Evolutionary conservation across 1,284 basidiomycete genomes (phyloP).

Genomic region (Ustilago nuda): DNA sequence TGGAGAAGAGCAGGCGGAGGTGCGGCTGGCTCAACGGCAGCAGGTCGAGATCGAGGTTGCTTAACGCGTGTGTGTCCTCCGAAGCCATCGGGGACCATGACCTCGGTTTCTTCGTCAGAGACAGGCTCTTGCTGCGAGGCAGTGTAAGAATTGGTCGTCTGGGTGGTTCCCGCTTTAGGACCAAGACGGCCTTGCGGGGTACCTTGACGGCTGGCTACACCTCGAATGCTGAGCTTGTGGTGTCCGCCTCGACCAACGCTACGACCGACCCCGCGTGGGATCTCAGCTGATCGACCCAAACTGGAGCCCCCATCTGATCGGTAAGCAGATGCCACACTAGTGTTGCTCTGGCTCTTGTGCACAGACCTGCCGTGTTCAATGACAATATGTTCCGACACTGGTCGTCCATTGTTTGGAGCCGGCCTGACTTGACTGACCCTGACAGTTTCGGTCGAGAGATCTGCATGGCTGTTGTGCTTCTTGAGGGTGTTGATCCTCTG

Average conservation of each 20-base stretch:
- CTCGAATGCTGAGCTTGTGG: constrained; percentile 25
- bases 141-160: neutral
- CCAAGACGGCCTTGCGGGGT: constrained; percentile 28
- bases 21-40: neutral
- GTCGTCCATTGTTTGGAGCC: neutral
- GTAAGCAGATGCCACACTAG: constrained; percentile 34
- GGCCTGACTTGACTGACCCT: neutral
- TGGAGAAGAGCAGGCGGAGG: constrained; percentile 17
- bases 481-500: constrained; percentile 15
- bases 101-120: constrained; percentile 42
- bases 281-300: constrained; percentile 53
- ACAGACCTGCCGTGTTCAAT: constrained; percentile 7
- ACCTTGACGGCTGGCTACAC: constrained; percentile 26
- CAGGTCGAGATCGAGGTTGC: constrained; percentile 18
- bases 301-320: constrained; percentile 47
- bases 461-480: constrained; percentile 33
- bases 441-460: neutral
- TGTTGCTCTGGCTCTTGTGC: constrained; percentile 40
- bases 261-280: constrained; percentile 40
- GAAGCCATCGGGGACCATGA: constrained; percentile 58
- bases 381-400: constrained; percentile 12
- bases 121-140: neutral
- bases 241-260: constrained; percentile 1
- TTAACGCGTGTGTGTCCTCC: constrained; percentile 49
- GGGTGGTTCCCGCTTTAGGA: constrained; percentile 12